Evolutionary conservation across 2,329 filamentous ascomycete genomes (phyloP).

Genomic region (Fonsecaea nubica): DNA sequence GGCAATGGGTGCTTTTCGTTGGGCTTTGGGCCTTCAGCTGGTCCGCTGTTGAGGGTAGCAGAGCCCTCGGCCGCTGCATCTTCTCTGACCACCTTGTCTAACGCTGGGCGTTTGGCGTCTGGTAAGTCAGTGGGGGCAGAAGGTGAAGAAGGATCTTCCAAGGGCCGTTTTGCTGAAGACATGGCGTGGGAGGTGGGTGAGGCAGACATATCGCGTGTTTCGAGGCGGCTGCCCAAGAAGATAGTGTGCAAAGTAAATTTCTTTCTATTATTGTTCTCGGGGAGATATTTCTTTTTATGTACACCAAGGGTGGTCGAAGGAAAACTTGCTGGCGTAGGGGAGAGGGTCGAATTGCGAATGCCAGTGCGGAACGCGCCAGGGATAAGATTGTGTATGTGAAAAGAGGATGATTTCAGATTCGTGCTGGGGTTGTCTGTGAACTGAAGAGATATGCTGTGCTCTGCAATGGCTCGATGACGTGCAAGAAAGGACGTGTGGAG

Average conservation of each 20-base stretch:
- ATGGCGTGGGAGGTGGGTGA: conserved; percentile 56
- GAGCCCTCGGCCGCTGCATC: conserved; percentile 47
- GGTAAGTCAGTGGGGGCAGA: conserved; percentile 90
- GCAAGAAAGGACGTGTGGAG: conserved; percentile 32
- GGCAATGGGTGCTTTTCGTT: conserved; percentile 44
- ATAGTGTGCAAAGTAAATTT: conserved; percentile 55
- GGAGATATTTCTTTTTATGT: conserved; percentile 64
- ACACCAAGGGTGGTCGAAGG: conserved; percentile 82
- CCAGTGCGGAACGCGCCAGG: conserved; percentile 32
- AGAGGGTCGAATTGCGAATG: conserved; percentile 38
- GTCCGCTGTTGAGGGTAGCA: conserved; percentile 50
- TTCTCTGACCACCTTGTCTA: conserved; percentile 86
- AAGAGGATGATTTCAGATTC: conserved; percentile 27
- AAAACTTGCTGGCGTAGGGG: conserved; percentile 86
- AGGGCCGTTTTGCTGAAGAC: conserved; percentile 77
- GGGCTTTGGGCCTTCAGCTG: conserved; percentile 16
- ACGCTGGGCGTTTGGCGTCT: conserved; percentile 92
- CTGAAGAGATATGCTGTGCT: conserved; percentile 30
- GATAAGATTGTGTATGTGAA: conserved; percentile 46
- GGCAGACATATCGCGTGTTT: conserved; percentile 70
- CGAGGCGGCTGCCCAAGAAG: conserved; percentile 45
- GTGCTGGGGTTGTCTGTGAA: conserved; percentile 35
- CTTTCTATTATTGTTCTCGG: conserved; percentile 64
- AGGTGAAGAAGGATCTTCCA: conserved; percentile 96
- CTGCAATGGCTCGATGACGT: conserved; percentile 33